phyloP scores from a whole-genome alignment of 208 protist genomes.

The Leishmania mexicana region DNA sequence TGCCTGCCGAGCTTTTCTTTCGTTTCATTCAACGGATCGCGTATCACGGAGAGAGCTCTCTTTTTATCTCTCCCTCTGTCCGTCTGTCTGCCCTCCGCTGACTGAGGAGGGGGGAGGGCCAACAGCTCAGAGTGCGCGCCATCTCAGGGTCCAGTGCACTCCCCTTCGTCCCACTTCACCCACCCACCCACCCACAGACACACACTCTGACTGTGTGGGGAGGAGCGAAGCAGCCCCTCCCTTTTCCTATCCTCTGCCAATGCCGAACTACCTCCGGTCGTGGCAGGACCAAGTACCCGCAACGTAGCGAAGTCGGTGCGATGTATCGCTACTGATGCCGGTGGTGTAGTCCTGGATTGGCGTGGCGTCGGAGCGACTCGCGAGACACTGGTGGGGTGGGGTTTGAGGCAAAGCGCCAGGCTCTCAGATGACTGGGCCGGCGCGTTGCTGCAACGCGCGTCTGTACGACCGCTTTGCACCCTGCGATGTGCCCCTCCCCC shows the following conservation, averaged over 20 bases:
- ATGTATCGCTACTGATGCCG: neutral
- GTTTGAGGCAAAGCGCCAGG: neutral
- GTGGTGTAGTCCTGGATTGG: neutral
- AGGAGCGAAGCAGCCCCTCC: too few species aligned
- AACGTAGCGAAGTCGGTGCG: neutral
- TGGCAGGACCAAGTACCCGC: neutral
- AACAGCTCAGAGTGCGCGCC: neutral
- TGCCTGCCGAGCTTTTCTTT: neutral
- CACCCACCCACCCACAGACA: neutral
- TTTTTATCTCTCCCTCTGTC: neutral
- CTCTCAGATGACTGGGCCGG: neutral
- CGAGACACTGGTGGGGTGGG: too few species aligned
- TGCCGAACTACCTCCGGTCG: neutral
- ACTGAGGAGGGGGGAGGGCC: neutral
- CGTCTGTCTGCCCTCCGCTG: neutral
- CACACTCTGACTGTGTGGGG: too few species aligned
- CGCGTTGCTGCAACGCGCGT: neutral
- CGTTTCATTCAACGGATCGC: neutral
- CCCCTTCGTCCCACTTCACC: too few species aligned
- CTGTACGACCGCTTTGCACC: neutral
- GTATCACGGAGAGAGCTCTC: neutral
- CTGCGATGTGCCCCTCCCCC: neutral
- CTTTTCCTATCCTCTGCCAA: neutral
- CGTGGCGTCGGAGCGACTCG: neutral
- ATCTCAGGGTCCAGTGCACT: neutral